Evolutionary conservation across 495 filamentous ascomycete genomes (phyloP).

Genomic region (Xylaria bambusicola): DNA sequence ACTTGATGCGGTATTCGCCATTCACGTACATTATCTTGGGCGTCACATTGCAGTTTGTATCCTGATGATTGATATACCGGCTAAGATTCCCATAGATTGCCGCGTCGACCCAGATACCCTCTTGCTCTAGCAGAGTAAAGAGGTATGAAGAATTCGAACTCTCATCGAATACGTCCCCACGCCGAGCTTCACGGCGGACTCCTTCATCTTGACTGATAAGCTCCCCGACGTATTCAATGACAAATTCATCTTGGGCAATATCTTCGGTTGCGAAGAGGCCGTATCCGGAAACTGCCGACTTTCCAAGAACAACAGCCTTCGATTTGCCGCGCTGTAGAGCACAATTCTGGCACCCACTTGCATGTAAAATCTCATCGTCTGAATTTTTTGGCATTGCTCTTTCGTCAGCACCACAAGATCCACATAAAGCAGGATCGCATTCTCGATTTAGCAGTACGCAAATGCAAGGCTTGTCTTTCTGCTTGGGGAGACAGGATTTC

Average conservation of each 20-base stretch:
- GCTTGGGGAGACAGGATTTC: conserved; percentile 51
- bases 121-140: conserved; percentile 62
- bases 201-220: conserved; percentile 65
- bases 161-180: conserved; percentile 66
- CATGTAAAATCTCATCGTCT: conserved; percentile 51
- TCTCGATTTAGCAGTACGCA: conserved; percentile 65
- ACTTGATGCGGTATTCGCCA: conserved; percentile 66
- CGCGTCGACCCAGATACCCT: conserved; percentile 53
- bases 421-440: conserved; percentile 71
- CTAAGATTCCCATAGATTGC: conserved; percentile 56
- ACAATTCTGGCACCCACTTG: conserved; percentile 62
- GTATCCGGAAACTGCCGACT: conserved; percentile 62
- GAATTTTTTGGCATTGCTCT: conserved; percentile 62
- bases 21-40: conserved; percentile 65
- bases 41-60: conserved; percentile 51
- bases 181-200: conserved; percentile 53
- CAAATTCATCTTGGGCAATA: conserved; percentile 58
- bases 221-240: conserved; percentile 76
- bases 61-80: conserved; percentile 71
- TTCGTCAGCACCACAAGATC: conserved; percentile 62
- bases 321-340: conserved; percentile 60
- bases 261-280: conserved; percentile 66
- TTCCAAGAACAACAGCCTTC: conserved; percentile 62
- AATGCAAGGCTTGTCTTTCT: conserved; percentile 56
- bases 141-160: conserved; percentile 62